Evolutionary conservation across 805 yeast genomes (phyloP), one percentile per base, ranked within the genome.

Genomic region (Wickerhamiella kurtzmanii): DNA sequence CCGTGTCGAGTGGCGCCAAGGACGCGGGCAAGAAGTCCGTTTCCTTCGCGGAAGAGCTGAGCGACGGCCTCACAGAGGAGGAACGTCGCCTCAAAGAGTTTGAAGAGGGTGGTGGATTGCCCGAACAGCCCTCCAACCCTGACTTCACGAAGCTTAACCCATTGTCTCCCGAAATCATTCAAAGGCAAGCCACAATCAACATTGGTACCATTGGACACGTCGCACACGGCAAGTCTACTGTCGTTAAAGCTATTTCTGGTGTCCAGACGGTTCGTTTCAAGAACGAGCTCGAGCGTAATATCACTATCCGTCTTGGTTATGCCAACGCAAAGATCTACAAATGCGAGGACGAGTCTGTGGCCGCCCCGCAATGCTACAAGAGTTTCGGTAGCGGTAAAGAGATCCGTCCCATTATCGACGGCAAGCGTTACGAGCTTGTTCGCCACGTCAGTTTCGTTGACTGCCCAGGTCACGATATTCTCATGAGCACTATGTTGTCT

Each of bases 381-480:
- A 87, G 96, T 9, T 94, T 82, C 71, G 82, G 89, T 60, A 82
- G 94, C 28, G 96, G 86, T 64, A 89, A 84, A 68, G 99, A 92
- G 71, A 84, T 92, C 57, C 75, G 77, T 63, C 99, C 99, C 56
- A 82, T 81, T 63, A 85, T 96, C 70, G 82, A 81, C 61, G 77
- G 85, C 57, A 80, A 80, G 54, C 83, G 95, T 64, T 88, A 87
- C 69, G 76, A 77, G 60, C 75, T 92, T 57, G 79, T 87, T 39
- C 86, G 99, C 69, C 99, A 92, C 65, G 98, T 92, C 46, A 86
- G 96, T 9, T 94, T 94, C 61, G 98, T 94, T 52, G 99, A 92
- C 74, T 94, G 98, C 74, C 99, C 99, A 51, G 99, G 99, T 67
- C 99, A 92, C 83, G 99, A 92, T 74, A 94, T 92, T 72, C 80